Conservation (phyloP, 192 early-diverging fungal genomes). For the Backusella mclennaniae region DNA sequence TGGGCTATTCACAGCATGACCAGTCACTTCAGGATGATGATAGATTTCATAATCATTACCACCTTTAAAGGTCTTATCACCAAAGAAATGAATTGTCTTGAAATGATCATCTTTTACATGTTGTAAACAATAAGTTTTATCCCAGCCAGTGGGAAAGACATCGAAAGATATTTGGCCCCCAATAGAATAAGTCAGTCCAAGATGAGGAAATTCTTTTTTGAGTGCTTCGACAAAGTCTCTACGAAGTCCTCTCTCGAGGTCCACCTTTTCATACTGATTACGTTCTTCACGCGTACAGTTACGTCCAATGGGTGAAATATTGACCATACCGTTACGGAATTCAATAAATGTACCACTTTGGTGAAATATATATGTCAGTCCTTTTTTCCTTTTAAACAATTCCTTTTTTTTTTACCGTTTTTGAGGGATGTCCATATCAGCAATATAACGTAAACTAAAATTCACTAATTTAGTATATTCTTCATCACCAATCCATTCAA, state of each 20-base stretch:
- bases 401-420: slow-evolving; percentile 66
- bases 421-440: slow-evolving; percentile 88
- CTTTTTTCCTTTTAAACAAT: neutral
- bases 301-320: slow-evolving; percentile 94
- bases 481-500: slow-evolving; percentile 88
- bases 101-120: slow-evolving; percentile 86
- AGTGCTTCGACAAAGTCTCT: slow-evolving; percentile 81
- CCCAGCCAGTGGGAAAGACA: slow-evolving; percentile 97
- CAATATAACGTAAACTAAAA: slow-evolving; percentile 92
- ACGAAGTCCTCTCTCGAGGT: slow-evolving; percentile 82
- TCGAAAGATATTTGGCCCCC: slow-evolving; percentile 98
- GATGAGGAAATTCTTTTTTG: slow-evolving; percentile 78
- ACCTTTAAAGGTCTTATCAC: slow-evolving; percentile 96
- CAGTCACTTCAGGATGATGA: slow-evolving; percentile 69
- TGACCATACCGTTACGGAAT: slow-evolving; percentile 99
- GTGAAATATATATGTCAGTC: neutral
- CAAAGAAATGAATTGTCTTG: slow-evolving; percentile 94
- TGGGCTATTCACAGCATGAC: slow-evolving; percentile 85
- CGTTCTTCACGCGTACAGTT: slow-evolving; percentile 89
- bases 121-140: slow-evolving; percentile 96
- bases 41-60: slow-evolving; percentile 99
- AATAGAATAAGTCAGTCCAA: slow-evolving; percentile 90
- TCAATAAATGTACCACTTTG: slow-evolving; percentile 92
- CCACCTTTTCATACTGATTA: slow-evolving; percentile 85
- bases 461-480: slow-evolving; percentile 86